These are phyloP conservation scores for Rutidosis leptorrhynchoides DNA, from an alignment of 129 eudicot species.

Conservation along the genomic window DNA sequence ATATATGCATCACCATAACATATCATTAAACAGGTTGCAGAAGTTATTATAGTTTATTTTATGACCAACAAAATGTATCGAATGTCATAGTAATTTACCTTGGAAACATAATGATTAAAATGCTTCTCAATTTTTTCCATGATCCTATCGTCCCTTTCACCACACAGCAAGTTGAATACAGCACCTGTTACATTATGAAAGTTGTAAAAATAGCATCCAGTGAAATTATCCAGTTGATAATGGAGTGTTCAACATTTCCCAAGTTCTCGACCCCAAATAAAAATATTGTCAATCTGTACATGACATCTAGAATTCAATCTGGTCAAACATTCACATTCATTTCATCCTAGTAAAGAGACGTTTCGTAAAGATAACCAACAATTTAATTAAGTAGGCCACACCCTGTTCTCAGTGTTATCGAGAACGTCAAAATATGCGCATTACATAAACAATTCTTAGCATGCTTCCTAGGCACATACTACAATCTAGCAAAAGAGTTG, in stretches of 20 bases:
- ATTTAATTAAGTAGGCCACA: not conserved
- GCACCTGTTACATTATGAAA: conserved; percentile 55
- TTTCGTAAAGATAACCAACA: not conserved
- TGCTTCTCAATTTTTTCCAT: conserved; percentile 73
- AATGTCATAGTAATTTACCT: conserved; percentile 39
- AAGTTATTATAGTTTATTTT: not conserved
- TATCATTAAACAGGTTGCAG: not conserved
- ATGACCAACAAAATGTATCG: not conserved
- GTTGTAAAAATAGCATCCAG: conserved; percentile 11
- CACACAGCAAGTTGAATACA: conserved; percentile 64
- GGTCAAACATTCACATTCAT: conserved; percentile 2
- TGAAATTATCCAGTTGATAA: not conserved
- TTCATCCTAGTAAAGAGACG: conserved; percentile 6
- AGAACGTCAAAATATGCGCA: not conserved
- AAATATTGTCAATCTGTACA: not conserved
- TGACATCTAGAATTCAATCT: not conserved
- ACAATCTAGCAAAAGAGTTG: not conserved
- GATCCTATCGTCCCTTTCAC: conserved; percentile 48
- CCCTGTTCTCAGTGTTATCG: not conserved
- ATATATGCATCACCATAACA: not conserved
- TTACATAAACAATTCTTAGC: conserved; percentile 4
- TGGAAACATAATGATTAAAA: conserved; percentile 45
- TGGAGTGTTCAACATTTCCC: not conserved
- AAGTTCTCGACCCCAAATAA: not conserved
- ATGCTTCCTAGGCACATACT: conserved; percentile 1